phyloP scores from a whole-genome alignment of 2,329 filamentous ascomycete species.

The Chrysosporium queenslandicum region DNA sequence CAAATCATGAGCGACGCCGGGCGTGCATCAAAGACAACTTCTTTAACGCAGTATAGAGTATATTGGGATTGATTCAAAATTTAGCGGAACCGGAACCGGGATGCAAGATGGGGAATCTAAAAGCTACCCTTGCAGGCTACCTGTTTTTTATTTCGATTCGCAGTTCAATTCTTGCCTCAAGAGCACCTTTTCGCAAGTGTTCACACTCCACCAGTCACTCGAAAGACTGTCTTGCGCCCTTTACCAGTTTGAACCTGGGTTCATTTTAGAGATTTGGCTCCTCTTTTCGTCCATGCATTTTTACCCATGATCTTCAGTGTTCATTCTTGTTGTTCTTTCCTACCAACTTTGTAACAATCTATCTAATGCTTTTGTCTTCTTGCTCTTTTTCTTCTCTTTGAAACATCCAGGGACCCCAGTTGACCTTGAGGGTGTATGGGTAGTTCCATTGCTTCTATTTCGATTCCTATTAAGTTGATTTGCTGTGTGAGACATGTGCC shows the following conservation, averaged over 20 bases:
- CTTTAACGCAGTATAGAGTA: neutral
- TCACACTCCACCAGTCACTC: neutral
- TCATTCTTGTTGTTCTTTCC: neutral
- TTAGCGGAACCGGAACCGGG: neutral
- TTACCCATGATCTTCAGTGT: neutral
- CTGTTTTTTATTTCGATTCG: neutral
- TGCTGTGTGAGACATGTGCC: neutral
- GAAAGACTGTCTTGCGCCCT: neutral
- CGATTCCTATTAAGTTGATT: neutral
- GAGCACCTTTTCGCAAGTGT: neutral
- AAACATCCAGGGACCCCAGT: neutral
- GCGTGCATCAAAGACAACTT: neutral
- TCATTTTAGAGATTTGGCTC: conserved; percentile 3
- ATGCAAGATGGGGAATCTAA: neutral
- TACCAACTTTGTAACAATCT: neutral
- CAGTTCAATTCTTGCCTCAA: neutral
- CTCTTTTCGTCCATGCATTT: conserved; percentile 1
- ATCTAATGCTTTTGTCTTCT: neutral
- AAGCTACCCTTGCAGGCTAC: neutral
- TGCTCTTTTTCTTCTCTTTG: neutral
- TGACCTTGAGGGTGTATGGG: conserved; percentile 6
- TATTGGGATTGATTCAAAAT: neutral
- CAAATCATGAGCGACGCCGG: conserved; percentile 46
- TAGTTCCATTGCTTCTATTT: neutral
- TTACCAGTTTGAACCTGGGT: neutral